A percentile compares a stretch with the other conserved stretches of the same genome.
Evolutionary conservation across 1,284 basidiomycete species (phyloP).

Genomic region (Papiliotrema fonsecae): DNA sequence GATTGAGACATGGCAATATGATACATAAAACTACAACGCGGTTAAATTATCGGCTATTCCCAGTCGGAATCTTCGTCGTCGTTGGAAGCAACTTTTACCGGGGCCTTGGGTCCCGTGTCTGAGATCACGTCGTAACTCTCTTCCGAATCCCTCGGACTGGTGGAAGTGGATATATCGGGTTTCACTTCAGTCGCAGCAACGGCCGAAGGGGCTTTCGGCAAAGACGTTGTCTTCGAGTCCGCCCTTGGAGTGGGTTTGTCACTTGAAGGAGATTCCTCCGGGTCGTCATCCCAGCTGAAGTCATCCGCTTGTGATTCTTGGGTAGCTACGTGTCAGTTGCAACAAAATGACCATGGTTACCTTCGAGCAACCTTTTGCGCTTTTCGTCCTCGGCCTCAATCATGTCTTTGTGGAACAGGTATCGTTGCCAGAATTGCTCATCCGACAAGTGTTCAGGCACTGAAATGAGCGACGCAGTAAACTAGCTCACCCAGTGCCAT

Average conservation of each 20-base stretch:
- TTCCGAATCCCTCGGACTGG: slow-evolving; percentile 47
- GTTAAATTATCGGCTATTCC: slow-evolving; percentile 29
- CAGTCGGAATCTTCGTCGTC: slow-evolving; percentile 48
- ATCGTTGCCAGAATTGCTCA: slow-evolving; percentile 80
- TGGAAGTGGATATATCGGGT: slow-evolving; percentile 31
- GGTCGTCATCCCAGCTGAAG: slow-evolving; percentile 49
- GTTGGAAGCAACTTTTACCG: slow-evolving; percentile 16
- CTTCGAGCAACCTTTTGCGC: slow-evolving; percentile 72
- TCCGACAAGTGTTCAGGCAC: slow-evolving; percentile 66
- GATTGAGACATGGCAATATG: neutral
- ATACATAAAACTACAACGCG: neutral
- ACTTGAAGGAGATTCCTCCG: slow-evolving; percentile 10
- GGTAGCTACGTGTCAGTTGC: slow-evolving; percentile 10
- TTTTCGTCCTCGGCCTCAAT: slow-evolving; percentile 77
- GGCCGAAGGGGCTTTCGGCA: slow-evolving; percentile 7
- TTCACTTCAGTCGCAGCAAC: neutral
- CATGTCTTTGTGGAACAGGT: slow-evolving; percentile 84
- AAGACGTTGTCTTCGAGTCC: slow-evolving; percentile 1
- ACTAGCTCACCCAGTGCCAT: slow-evolving; percentile 55
- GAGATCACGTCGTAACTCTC: slow-evolving; percentile 49
- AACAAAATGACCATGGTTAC: slow-evolving; percentile 49
- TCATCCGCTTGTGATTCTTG: slow-evolving; percentile 34
- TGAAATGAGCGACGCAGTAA: slow-evolving; percentile 36
- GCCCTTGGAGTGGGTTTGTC: slow-evolving; percentile 1
- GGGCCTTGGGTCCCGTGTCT: slow-evolving; percentile 20